Percentiles rank a stretch among this genome's conserved stretches.
Evolutionary conservation across 176 grass and related monocot species (phyloP).

Genomic region (Bothriochloa decipiens): DNA sequence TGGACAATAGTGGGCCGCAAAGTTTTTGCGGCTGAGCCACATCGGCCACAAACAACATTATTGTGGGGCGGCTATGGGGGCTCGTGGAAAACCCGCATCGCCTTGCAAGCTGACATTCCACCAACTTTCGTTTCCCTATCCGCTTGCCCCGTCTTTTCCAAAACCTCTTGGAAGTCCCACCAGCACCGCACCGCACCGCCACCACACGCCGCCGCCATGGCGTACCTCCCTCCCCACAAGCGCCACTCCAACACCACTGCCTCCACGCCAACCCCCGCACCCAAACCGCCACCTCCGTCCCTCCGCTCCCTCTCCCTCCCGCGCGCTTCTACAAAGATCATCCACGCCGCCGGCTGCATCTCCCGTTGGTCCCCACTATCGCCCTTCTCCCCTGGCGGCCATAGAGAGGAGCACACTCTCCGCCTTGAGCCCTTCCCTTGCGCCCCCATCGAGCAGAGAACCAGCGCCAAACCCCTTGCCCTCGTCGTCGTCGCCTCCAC

Average conservation of each 20-base stretch:
- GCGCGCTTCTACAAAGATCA: slow-evolving; percentile 35
- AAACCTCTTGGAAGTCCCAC: slow-evolving; percentile 1
- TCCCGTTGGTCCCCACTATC: slow-evolving; percentile 39
- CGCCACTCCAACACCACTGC: slow-evolving; percentile 22
- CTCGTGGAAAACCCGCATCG: no score
- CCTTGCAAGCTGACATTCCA: no score
- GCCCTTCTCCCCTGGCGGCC: not conserved
- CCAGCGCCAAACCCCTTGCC: slow-evolving; percentile 43
- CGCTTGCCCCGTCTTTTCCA: no score
- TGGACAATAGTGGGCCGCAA: no score
- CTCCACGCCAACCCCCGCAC: slow-evolving; percentile 7
- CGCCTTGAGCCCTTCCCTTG: slow-evolving; percentile 46
- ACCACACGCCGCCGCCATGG: slow-evolving; percentile 10
- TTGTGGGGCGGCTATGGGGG: no score
- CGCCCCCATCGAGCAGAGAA: slow-evolving; percentile 36
- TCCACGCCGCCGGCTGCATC: slow-evolving; percentile 44
- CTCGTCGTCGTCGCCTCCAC: slow-evolving; percentile 36
- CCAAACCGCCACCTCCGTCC: slow-evolving; percentile 7
- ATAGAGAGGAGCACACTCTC: slow-evolving; percentile 15
- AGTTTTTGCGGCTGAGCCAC: no score
- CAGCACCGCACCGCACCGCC: not conserved
- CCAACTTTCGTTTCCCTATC: no score
- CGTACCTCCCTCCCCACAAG: slow-evolving; percentile 53
- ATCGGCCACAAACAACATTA: no score
- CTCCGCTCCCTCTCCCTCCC: slow-evolving; percentile 33